Evolutionary conservation across 805 yeast genomes (phyloP).

Genomic region (Zygosaccharomyces bisporus): DNA sequence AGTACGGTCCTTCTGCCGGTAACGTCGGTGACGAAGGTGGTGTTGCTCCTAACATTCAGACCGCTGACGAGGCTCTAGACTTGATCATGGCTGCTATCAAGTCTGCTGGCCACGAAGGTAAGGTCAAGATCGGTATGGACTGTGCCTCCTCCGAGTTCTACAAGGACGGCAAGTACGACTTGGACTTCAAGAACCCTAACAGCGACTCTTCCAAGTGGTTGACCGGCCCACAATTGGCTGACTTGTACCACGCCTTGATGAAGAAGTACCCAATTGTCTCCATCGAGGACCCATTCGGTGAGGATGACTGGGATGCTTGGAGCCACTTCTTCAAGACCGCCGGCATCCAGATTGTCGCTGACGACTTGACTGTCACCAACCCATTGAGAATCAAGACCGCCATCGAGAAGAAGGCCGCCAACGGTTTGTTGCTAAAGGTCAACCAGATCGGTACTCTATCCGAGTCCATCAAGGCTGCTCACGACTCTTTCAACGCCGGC

Average conservation of each 20-base stretch:
- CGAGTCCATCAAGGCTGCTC: slow-evolving; percentile 96
- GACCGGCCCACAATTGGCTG: slow-evolving; percentile 82
- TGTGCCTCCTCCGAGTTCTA: slow-evolving; percentile 97
- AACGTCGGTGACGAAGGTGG: slow-evolving; percentile 99
- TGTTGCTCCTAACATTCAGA: slow-evolving; percentile 96
- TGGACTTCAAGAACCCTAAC: slow-evolving; percentile 97
- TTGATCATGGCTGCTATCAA: slow-evolving; percentile 86
- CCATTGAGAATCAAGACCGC: slow-evolving; percentile 91
- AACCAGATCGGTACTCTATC: slow-evolving; percentile 97
- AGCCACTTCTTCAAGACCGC: slow-evolving; percentile 72
- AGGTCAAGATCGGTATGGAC: slow-evolving; percentile 88
- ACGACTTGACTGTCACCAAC: slow-evolving; percentile 98
- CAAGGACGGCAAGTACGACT: slow-evolving; percentile 95
- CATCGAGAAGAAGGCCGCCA: slow-evolving; percentile 92
- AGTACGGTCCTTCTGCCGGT: slow-evolving; percentile 97
- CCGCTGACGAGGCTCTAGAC: slow-evolving; percentile 97
- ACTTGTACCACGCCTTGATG: slow-evolving; percentile 73
- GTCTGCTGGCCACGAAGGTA: slow-evolving; percentile 92
- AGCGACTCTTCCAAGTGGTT: slow-evolving; percentile 90
- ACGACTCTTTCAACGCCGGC: slow-evolving; percentile 89
- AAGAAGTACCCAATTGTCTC: slow-evolving; percentile 96
- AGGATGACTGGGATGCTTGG: slow-evolving; percentile 99
- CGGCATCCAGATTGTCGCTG: slow-evolving; percentile 90
- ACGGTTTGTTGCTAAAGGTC: slow-evolving; percentile 93
- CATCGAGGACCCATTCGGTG: slow-evolving; percentile 98